Evolutionary conservation across 2,329 filamentous ascomycete species (phyloP), one percentile per base, ranked within the genome.

Genomic region (Cladophialophora carrionii): DNA sequence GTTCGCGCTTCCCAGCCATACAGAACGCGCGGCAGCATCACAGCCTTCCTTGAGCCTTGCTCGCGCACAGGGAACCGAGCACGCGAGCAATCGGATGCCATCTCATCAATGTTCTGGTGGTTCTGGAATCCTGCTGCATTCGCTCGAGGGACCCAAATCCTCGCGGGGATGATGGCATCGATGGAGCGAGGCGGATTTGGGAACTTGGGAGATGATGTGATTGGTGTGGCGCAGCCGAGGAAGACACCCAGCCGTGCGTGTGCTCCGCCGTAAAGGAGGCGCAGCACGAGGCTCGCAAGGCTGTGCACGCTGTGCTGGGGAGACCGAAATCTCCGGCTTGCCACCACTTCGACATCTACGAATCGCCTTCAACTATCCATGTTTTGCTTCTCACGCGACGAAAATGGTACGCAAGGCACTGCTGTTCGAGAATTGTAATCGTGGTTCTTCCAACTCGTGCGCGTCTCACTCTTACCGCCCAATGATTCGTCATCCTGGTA

Each of bases 111-210:
- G 12, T 57, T 65, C 62, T 57, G 32, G 62, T 61, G 61, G 12
- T 57, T 65, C 62, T 57, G 32, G 62, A 65, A 65, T 29, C 20
- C 34, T 65, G 51, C 62, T 24, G n/a, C 22, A 57, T 62, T 49
- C 20, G 22, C 31, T 26, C 29, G 24, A 49, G 9, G 29, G 54
- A 26, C 61, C 61, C 43, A 41, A 57, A 46, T 61, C 31, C 56
- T 7, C 22, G 20, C 17, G 34, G 41, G 29, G 51, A 52, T 43
- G 49, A 46, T 20, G 46, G 14, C 22, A 53, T 53, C 51, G 43
- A 48, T 7, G 53, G 26, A 43, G 52, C 31, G 52, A 26, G 29
- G 54, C 17, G 61, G 61, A 63, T 52, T 54, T 63, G 55, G 61
- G 48, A 54, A 31, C 9, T 8, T 2, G n/a, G 20, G 12, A 31